A percentile compares a stretch with the other conserved stretches of the same genome.
These are phyloP conservation scores for Letharia columbiana DNA, from an alignment of 495 filamentous ascomycete genomes.

Conservation along the genomic window DNA sequence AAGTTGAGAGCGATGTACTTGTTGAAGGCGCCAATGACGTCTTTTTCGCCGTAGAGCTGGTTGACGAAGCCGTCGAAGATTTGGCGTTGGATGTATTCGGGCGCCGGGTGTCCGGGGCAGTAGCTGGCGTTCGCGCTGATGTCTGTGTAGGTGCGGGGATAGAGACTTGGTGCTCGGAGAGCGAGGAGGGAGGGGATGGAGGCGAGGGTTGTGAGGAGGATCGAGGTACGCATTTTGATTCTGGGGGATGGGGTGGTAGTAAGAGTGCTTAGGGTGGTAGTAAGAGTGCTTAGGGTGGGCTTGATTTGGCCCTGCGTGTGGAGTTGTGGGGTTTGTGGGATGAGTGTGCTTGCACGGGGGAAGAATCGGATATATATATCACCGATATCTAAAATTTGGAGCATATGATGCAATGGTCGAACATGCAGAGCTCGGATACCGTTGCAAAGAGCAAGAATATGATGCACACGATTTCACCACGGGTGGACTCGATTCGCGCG, in stretches of 20 bases:
- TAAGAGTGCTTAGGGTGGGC: neutral
- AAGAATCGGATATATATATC: too few relatives aligned
- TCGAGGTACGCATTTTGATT: neutral
- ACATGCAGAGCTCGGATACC: neutral
- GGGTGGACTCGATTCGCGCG: neutral
- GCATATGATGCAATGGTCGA: neutral
- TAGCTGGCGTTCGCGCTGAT: neutral
- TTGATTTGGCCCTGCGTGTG: neutral
- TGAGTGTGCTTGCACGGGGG: neutral
- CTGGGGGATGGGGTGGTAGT: neutral
- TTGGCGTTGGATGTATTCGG: slow-evolving; percentile 11
- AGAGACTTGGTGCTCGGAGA: neutral
- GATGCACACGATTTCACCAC: neutral
- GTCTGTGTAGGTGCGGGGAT: neutral
- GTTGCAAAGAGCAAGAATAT: neutral
- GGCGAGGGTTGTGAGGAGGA: neutral
- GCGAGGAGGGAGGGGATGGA: slow-evolving; percentile 1
- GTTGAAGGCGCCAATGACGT: slow-evolving; percentile 16
- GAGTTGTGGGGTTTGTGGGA: neutral
- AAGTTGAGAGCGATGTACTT: slow-evolving; percentile 14
- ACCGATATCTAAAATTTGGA: neutral
- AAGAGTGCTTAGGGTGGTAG: too few relatives aligned
- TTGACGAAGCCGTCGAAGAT: slow-evolving; percentile 17
- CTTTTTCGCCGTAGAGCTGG: slow-evolving; percentile 11
- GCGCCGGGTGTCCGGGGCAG: slow-evolving; percentile 15